phyloP scores from a whole-genome alignment of 176 grass and related monocot genomes.

The Sorghum bicolor region DNA sequence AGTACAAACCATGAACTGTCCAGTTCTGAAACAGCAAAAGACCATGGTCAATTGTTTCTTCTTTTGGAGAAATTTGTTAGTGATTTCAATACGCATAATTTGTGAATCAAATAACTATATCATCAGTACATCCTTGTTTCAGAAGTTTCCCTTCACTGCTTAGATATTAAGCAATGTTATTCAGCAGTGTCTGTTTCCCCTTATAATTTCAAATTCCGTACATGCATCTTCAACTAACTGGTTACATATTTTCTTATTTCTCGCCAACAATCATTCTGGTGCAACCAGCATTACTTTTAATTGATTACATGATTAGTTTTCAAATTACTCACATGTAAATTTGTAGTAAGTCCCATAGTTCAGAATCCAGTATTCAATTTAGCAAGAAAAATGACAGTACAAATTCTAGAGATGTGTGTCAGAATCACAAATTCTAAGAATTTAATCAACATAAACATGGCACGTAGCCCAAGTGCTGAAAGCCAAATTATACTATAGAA shows the following conservation, averaged over 20 bases:
- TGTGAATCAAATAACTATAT: conserved; percentile 1
- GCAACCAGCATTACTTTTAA: not conserved
- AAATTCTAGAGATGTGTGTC: not conserved
- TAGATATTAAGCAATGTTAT: not conserved
- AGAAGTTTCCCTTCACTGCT: conserved; percentile 5
- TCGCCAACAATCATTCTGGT: not conserved
- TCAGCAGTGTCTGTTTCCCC: not conserved
- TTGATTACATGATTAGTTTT: not conserved
- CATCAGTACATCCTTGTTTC: conserved; percentile 1
- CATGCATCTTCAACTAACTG: not conserved
- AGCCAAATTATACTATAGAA: not conserved
- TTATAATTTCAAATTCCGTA: conserved; percentile 12
- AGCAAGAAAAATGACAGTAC: not conserved
- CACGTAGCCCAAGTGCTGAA: not conserved
- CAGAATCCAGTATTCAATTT: not conserved
- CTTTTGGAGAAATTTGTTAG: not conserved
- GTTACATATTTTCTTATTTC: not conserved
- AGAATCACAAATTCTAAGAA: not conserved
- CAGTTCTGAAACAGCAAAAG: conserved; percentile 71
- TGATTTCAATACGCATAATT: not conserved
- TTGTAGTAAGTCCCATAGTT: not conserved
- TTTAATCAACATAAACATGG: not conserved
- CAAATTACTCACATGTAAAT: not conserved
- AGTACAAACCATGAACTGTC: conserved; percentile 94
- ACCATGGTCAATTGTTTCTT: not conserved